These are phyloP conservation scores for Cystobasidium pallidum DNA, from an alignment of 1,284 basidiomycete species.

Conservation along the genomic window DNA sequence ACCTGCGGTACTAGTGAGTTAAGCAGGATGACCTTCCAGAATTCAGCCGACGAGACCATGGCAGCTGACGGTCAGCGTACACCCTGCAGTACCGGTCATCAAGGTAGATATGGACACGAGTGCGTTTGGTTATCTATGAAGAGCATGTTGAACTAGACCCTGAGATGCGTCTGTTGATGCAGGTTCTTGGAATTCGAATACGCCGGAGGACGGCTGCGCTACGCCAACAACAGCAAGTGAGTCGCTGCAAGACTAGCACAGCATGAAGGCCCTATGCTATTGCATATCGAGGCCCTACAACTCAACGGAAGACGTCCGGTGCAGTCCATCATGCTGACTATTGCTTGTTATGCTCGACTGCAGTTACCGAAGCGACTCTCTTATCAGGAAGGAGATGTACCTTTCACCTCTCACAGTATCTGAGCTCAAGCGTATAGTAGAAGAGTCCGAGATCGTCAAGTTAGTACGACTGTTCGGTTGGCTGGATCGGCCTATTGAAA, in stretches of 20 bases:
- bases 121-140: background rate
- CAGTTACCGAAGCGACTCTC: conserved; percentile 87
- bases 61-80: background rate
- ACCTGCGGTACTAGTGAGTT: conserved; percentile 52
- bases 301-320: too few relatives aligned
- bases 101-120: conserved; percentile 93
- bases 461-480: conserved; percentile 57
- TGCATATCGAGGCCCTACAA: background rate
- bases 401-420: conserved; percentile 86
- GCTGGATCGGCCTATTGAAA: background rate
- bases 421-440: conserved; percentile 92
- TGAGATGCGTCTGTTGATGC: conserved; percentile 71
- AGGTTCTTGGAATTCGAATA: conserved; percentile 99
- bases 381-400: conserved; percentile 99
- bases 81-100: conserved; percentile 78
- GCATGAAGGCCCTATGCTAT: background rate
- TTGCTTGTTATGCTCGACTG: background rate
- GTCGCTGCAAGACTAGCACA: background rate
- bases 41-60: too few relatives aligned
- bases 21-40: background rate
- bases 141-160: background rate
- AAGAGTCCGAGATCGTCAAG: conserved; percentile 94
- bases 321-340: background rate
- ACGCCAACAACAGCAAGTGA: conserved; percentile 95
- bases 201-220: conserved; percentile 91